Base-by-base conservation (phyloP, 164 flowering plant species). In the Liriodendron chinense region DNA sequence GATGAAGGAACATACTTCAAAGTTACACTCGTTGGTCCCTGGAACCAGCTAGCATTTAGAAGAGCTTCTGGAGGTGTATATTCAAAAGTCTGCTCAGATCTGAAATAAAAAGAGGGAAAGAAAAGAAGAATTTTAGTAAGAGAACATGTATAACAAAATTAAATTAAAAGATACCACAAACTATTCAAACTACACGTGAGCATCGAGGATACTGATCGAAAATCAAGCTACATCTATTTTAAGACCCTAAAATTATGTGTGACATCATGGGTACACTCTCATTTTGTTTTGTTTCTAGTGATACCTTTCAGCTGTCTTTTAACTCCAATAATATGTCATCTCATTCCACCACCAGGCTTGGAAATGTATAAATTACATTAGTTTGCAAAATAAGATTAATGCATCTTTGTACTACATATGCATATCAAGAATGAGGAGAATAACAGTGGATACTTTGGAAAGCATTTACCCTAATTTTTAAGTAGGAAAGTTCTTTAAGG, bases 41-140 rank as follows among this genome's bases (percentile, higher is more conserved):
- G 85, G 80, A 87, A 90, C 97, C 98, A 96, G 72, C 86, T 89
- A 34, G 83, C 77, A 85, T 94, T 90, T 26, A 96, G 87, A 75
- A 90, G 82, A 67, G 96, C 98, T 84, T 96, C 99, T 12, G 98
- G 99, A 70, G 99, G 93, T 77, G 89, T 78, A 84, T 96, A 96
- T 78, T 90, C 97, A 53, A 72, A 82, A 24, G 99, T 96, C 82
- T 96, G 96, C 82, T 96, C 99, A 77, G 90, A 90, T 79, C 99
- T 96, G 86, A 56, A 76, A 68, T 28, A 63, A 64, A 14, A 47
- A 63, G 47, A 56, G 43, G 7, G 68, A 49, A 67, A 20, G 8
- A 20, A 62, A 34, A 21, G 12, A 49, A 28, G 56, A 72, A 34
- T 34, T 34, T 34, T 7, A 67, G 8, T 18, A 10, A 62, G 43